These are phyloP conservation scores for Colletotrichum sp. DNA, from an alignment of 2,329 filamentous ascomycete genomes.

Conservation along the genomic window DNA sequence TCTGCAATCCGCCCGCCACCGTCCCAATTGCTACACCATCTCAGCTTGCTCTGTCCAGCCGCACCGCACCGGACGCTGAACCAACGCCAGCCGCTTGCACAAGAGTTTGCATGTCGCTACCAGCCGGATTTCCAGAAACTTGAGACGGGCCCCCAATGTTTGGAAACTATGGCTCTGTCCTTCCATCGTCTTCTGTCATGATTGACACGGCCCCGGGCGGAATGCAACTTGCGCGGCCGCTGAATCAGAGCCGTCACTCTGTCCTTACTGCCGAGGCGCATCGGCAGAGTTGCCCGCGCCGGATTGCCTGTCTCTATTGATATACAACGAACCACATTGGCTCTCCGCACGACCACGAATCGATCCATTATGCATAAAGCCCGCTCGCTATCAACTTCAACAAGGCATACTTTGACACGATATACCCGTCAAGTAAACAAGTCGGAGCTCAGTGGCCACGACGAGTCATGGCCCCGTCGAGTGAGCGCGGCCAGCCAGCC, in stretches of 20 bases:
- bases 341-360: background rate
- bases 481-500: background rate
- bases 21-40: background rate
- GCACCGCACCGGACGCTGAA: background rate
- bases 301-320: background rate
- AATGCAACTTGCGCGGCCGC: background rate
- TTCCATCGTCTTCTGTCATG: background rate
- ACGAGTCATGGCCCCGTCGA: conserved; percentile 9
- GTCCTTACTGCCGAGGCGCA: background rate
- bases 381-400: background rate
- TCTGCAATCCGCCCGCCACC: background rate
- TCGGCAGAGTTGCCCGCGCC: background rate
- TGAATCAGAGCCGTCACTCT: background rate
- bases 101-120: background rate
- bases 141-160: background rate
- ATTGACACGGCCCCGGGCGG: background rate
- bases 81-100: background rate
- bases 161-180: background rate
- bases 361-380: background rate
- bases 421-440: conserved; percentile 3
- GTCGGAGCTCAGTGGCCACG: conserved; percentile 4
- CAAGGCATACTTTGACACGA: background rate
- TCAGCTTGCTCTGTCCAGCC: background rate
- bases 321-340: background rate
- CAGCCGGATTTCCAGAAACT: background rate